phyloP scores from a whole-genome alignment of 2,329 filamentous ascomycete genomes.

The Cladosporium cucumerinum region DNA sequence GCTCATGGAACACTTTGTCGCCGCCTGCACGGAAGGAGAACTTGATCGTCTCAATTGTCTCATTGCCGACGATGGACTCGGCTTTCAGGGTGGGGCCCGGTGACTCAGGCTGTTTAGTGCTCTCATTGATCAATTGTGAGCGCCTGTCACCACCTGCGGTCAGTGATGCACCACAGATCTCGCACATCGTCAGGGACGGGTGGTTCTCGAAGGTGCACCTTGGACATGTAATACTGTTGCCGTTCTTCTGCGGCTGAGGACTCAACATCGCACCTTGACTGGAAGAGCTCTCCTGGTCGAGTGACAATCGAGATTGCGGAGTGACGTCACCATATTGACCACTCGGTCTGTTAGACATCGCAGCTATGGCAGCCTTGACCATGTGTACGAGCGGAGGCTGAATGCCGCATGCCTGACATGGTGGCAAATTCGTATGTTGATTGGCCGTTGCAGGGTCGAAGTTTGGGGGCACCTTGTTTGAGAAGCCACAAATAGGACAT shows the following conservation, averaged over 20 bases:
- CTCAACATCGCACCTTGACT: neutral
- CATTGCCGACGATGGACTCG: conserved; percentile 47
- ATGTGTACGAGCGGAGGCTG: conserved; percentile 80
- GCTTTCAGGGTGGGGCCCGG: conserved; percentile 65
- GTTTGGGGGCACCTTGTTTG: conserved; percentile 87
- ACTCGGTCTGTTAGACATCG: conserved; percentile 57
- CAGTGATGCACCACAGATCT: conserved; percentile 83
- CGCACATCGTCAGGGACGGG: conserved; percentile 77
- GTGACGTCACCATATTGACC: conserved; percentile 7
- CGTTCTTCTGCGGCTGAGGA: neutral
- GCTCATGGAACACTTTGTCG: conserved; percentile 84
- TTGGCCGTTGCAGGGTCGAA: conserved; percentile 84
- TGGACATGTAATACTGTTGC: conserved; percentile 55
- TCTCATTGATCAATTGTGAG: conserved; percentile 33
- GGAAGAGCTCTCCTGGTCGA: neutral
- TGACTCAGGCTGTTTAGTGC: conserved; percentile 60
- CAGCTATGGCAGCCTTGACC: conserved; percentile 80
- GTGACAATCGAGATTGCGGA: neutral
- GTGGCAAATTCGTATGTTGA: conserved; percentile 73
- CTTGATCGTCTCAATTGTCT: conserved; percentile 74
- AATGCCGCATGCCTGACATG: conserved; percentile 90
- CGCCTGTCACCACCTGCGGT: conserved; percentile 49
- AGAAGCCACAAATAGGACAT: conserved; percentile 92
- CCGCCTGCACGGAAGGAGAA: conserved; percentile 87
- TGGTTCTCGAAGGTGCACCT: conserved; percentile 94